Evolutionary conservation across 805 yeast species (phyloP).

Genomic region (Zygosaccharomyces pseudorouxii): DNA sequence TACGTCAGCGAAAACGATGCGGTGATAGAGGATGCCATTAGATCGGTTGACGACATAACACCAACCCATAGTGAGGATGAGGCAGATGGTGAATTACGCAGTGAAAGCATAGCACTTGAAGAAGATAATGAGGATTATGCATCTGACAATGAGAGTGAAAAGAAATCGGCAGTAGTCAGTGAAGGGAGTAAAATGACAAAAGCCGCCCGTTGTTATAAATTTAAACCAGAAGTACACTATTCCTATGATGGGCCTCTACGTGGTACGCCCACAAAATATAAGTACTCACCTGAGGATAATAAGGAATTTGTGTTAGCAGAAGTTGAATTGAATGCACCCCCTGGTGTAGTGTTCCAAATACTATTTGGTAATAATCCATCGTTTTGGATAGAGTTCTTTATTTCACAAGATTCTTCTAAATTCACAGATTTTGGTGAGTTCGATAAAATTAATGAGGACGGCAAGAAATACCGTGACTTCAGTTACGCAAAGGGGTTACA

Average conservation of each 20-base stretch:
- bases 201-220: slow-evolving; percentile 15
- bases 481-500: slow-evolving; percentile 70
- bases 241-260: slow-evolving; percentile 58
- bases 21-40: slow-evolving; percentile 34
- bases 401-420: slow-evolving; percentile 37
- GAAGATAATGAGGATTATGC: slow-evolving; percentile 26
- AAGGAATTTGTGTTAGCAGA: slow-evolving; percentile 52
- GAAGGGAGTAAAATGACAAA: not conserved
- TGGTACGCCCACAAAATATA: slow-evolving; percentile 55
- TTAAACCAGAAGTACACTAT: slow-evolving; percentile 39
- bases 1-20: slow-evolving; percentile 23
- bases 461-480: slow-evolving; percentile 47
- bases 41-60: slow-evolving; percentile 43
- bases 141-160: slow-evolving; percentile 19
- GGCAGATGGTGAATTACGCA: slow-evolving; percentile 35
- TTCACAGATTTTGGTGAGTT: slow-evolving; percentile 35
- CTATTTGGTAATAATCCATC: slow-evolving; percentile 57
- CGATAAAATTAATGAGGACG: slow-evolving; percentile 36
- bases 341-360: slow-evolving; percentile 68
- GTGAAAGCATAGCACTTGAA: slow-evolving; percentile 27
- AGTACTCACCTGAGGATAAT: slow-evolving; percentile 40
- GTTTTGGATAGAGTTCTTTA: slow-evolving; percentile 42
- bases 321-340: slow-evolving; percentile 58
- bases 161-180: slow-evolving; percentile 20
- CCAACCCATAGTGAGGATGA: slow-evolving; percentile 21